Conservation (phyloP, 2,329 filamentous ascomycete genomes). For the Sclerotinia trifoliorum region DNA sequence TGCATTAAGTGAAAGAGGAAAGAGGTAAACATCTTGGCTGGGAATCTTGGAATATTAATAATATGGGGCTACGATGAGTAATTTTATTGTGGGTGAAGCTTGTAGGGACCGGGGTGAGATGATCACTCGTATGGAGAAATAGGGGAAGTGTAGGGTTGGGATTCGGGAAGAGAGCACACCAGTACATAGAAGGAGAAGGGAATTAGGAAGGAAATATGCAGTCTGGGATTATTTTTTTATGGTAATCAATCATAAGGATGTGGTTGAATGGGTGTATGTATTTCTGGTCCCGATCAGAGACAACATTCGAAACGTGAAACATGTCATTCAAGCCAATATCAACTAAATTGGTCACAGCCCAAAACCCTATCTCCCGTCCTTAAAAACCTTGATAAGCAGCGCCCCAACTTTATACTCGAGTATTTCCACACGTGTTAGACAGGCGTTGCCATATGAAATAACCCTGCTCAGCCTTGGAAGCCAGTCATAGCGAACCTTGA, state of each 20-base stretch:
- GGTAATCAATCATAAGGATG: not conserved
- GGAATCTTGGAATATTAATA: too few relatives aligned
- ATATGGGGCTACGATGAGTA: too few relatives aligned
- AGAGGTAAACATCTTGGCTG: too few relatives aligned
- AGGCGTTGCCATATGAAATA: not conserved
- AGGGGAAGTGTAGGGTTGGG: not conserved
- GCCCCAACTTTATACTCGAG: not conserved
- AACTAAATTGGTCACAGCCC: not conserved
- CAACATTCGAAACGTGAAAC: not conserved
- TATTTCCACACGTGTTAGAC: not conserved
- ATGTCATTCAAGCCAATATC: not conserved
- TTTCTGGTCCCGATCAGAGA: not conserved
- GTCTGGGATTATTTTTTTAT: not conserved
- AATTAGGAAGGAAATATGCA: not conserved
- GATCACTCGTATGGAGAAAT: not conserved
- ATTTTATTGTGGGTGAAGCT: too few relatives aligned
- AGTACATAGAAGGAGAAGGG: not conserved
- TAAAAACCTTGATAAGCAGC: not conserved
- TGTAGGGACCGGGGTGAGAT: too few relatives aligned
- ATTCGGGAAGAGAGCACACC: not conserved
- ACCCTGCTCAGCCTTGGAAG: not conserved
- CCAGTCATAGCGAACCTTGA: not conserved
- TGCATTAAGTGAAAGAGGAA: too few relatives aligned
- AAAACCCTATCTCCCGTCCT: too few relatives aligned
- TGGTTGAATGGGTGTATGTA: not conserved